These are phyloP conservation scores for Podaxis sp. DNA, from an alignment of 768 basidiomycete genomes.

Conservation along the genomic window DNA sequence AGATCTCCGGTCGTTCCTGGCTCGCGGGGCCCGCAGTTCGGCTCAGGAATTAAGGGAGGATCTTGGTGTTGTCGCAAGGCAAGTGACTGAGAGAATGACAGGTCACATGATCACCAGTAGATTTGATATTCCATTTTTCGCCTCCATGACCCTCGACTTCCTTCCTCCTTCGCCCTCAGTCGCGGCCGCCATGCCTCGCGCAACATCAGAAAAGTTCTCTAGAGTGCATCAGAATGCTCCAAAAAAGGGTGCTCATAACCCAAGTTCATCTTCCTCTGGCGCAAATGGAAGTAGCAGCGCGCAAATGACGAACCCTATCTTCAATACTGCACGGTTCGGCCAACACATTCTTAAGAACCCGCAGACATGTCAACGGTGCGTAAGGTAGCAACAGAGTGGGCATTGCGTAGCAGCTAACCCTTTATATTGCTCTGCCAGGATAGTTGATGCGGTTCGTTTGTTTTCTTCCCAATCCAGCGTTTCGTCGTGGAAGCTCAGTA, in stretches of 20 bases:
- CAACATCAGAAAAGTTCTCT: constrained; percentile 73
- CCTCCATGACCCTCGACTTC: background rate
- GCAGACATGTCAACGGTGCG: constrained; percentile 84
- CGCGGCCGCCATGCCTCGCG: constrained; percentile 63
- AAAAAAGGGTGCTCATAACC: constrained; percentile 42
- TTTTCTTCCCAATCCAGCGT: background rate
- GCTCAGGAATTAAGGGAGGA: too few relatives aligned
- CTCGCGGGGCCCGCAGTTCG: too few relatives aligned
- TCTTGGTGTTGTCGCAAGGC: background rate
- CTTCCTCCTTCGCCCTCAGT: background rate
- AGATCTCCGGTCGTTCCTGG: too few relatives aligned
- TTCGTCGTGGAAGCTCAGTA: background rate
- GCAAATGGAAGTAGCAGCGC: constrained; percentile 34
- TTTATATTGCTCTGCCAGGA: constrained; percentile 26
- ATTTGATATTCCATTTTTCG: constrained; percentile 5
- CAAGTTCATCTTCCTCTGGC: constrained; percentile 1
- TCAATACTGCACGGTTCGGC: constrained; percentile 94
- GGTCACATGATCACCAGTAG: background rate
- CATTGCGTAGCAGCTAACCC: constrained; percentile 16
- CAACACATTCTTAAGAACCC: constrained; percentile 98
- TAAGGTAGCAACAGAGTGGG: constrained; percentile 12
- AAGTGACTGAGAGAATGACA: background rate
- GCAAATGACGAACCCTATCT: constrained; percentile 74
- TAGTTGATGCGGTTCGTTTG: constrained; percentile 43
- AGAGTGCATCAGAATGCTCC: constrained; percentile 67